Evolutionary conservation across 257 asterid species (phyloP).

Genomic region (Ballota nigra): DNA sequence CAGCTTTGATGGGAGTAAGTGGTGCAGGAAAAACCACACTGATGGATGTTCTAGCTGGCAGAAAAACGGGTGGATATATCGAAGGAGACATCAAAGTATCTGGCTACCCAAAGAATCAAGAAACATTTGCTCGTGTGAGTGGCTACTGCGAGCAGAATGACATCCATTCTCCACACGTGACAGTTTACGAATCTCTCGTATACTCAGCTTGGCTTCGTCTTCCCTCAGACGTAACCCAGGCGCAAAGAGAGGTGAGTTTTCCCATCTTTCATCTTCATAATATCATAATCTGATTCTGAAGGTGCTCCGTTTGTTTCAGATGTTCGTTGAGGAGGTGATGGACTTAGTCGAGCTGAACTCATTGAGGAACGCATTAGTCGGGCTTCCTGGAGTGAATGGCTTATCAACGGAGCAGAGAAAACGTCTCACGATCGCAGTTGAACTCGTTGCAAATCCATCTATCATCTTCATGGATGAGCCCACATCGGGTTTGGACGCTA

Average conservation of each 20-base stretch:
- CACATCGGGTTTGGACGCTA: conserved; percentile 68
- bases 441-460: conserved; percentile 66
- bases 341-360: conserved; percentile 57
- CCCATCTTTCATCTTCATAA: not conserved
- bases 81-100: conserved; percentile 65
- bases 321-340: conserved; percentile 81
- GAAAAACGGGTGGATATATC: conserved; percentile 66
- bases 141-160: conserved; percentile 77
- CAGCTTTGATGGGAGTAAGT: conserved; percentile 70
- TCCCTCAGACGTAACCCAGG: conserved; percentile 49
- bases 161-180: conserved; percentile 72
- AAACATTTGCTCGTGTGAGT: conserved; percentile 64
- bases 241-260: conserved; percentile 40
- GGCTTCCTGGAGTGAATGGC: conserved; percentile 70
- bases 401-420: conserved; percentile 67
- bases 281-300: not conserved
- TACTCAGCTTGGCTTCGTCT: conserved; percentile 77
- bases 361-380: conserved; percentile 48
- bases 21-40: conserved; percentile 76
- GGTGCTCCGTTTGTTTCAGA: conserved; percentile 38
- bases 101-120: conserved; percentile 60
- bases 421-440: conserved; percentile 67
- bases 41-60: conserved; percentile 72
- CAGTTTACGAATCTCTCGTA: conserved; percentile 56
- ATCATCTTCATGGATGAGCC: conserved; percentile 82